phyloP scores from a whole-genome alignment of 331 rosid species.

The Quercus tomentella region DNA sequence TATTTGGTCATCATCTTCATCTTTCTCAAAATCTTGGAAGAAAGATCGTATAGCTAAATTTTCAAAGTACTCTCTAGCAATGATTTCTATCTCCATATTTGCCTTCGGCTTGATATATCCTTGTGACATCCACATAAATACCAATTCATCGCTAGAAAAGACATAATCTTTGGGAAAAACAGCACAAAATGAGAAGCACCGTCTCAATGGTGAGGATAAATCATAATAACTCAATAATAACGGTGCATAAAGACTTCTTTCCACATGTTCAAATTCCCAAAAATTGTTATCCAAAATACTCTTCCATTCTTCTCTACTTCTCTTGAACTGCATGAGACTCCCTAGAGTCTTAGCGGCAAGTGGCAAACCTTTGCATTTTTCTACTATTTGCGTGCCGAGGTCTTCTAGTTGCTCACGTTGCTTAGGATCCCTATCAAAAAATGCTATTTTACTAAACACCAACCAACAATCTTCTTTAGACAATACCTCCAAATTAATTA shows the following conservation, averaged over 20 bases:
- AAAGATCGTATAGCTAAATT: background rate
- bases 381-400: background rate
- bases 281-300: no score
- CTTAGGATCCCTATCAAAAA: background rate
- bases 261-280: no score
- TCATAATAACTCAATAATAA: conserved; percentile 5
- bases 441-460: background rate
- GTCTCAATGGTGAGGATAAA: background rate
- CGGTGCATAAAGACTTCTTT: background rate
- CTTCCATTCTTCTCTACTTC: background rate
- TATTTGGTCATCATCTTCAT: no score
- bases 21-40: background rate
- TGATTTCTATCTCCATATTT: background rate
- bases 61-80: background rate
- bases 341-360: background rate
- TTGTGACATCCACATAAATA: conserved; percentile 14
- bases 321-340: background rate
- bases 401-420: background rate
- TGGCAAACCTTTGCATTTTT: background rate
- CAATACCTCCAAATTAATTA: background rate
- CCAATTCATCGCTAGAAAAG: background rate
- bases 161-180: background rate
- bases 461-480: background rate
- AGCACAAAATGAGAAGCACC: conserved; percentile 2
- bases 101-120: background rate